Evolutionary conservation across 441 rosid species (phyloP).

Genomic region (Cnidoscolus chayamansa): DNA sequence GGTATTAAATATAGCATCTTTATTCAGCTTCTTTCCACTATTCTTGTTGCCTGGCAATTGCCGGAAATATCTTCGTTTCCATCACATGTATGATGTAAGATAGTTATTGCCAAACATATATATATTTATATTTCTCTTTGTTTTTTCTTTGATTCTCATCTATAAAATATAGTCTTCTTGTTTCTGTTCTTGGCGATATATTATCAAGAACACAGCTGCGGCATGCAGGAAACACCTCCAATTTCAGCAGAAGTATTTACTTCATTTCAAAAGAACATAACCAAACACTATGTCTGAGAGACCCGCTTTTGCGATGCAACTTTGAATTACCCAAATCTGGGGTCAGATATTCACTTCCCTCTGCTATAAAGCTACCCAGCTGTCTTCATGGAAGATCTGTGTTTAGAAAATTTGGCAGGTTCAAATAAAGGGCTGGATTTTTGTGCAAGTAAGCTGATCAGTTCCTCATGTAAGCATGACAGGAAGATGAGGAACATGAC

Average conservation of each 20-base stretch:
- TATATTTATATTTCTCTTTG: too few relatives aligned
- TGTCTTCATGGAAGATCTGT: slow-evolving; percentile 14
- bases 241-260: slow-evolving; percentile 8
- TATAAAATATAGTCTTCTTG: background rate
- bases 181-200: slow-evolving; percentile 5
- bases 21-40: background rate
- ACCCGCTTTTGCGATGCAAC: slow-evolving; percentile 28
- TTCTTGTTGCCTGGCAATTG: slow-evolving; percentile 5
- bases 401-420: slow-evolving; percentile 12
- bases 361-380: slow-evolving; percentile 1
- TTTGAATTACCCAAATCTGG: slow-evolving; percentile 29
- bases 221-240: too few relatives aligned
- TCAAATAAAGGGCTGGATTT: slow-evolving; percentile 13
- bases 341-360: slow-evolving; percentile 9
- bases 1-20: background rate
- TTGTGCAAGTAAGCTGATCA: slow-evolving; percentile 8
- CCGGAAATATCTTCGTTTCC: slow-evolving; percentile 4
- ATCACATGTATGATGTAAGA: background rate
- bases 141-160: background rate
- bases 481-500: slow-evolving; percentile 13
- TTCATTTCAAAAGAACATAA: slow-evolving; percentile 27
- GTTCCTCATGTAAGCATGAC: slow-evolving; percentile 16
- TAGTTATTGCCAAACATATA: background rate
- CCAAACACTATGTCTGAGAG: slow-evolving; percentile 23
- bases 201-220: background rate